A percentile compares a stretch with the other conserved stretches of the same genome.
Evolutionary conservation across 352 stramenopile genomes (phyloP).

Genomic region (Pythium sp.): DNA sequence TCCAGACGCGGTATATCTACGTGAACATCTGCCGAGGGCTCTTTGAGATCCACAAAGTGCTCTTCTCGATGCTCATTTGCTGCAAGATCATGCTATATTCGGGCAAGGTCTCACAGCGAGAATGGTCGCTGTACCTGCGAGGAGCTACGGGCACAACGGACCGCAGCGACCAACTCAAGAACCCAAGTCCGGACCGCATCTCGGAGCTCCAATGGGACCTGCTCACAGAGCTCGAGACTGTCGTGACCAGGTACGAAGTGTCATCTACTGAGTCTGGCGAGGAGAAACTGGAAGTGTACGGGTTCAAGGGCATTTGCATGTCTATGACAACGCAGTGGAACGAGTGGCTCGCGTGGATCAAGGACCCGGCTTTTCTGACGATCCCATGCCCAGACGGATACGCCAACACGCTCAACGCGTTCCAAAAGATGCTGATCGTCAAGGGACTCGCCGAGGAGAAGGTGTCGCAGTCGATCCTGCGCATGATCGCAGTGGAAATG

Average conservation of each 20-base stretch:
- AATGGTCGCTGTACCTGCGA: slow-evolving; percentile 91
- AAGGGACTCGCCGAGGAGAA: slow-evolving; percentile 88
- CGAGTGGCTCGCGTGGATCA: slow-evolving; percentile 61
- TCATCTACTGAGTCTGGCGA: neutral
- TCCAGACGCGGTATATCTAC: slow-evolving; percentile 91
- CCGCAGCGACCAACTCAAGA: slow-evolving; percentile 27
- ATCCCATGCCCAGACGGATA: slow-evolving; percentile 47
- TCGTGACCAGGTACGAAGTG: slow-evolving; percentile 33
- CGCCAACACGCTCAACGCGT: slow-evolving; percentile 42
- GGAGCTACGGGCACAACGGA: slow-evolving; percentile 34
- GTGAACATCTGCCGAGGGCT: slow-evolving; percentile 93
- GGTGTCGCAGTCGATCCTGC: slow-evolving; percentile 77
- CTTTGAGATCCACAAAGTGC: slow-evolving; percentile 92
- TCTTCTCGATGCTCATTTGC: slow-evolving; percentile 94
- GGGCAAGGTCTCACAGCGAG: slow-evolving; percentile 54
- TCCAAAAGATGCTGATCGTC: slow-evolving; percentile 77
- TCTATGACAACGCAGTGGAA: slow-evolving; percentile 61
- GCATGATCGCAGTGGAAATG: slow-evolving; percentile 87
- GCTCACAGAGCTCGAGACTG: slow-evolving; percentile 67
- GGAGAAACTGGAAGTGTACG: slow-evolving; percentile 24
- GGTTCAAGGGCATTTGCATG: slow-evolving; percentile 61
- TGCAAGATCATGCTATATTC: slow-evolving; percentile 92
- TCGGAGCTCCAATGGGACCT: slow-evolving; percentile 82
- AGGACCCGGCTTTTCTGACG: slow-evolving; percentile 39
- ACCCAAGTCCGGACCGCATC: slow-evolving; percentile 68